Percentiles rank a stretch among this genome's conserved stretches.
Evolutionary conservation across 495 filamentous ascomycete species (phyloP).

Genomic region (Cudoniella acicularis): DNA sequence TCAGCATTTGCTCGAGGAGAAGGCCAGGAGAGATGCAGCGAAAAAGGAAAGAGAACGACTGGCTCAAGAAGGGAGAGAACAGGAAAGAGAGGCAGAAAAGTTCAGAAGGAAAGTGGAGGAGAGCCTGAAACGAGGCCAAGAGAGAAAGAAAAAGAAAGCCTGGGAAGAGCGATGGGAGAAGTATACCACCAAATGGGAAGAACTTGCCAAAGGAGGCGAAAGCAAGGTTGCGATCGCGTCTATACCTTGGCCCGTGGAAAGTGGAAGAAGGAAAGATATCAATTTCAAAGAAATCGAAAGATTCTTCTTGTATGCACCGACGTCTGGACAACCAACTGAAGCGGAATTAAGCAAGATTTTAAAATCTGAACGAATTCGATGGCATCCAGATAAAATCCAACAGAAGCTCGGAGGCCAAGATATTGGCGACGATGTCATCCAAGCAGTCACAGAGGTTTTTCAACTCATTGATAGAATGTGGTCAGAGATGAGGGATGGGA

Average conservation of each 20-base stretch:
- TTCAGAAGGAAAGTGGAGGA: constrained; percentile 34
- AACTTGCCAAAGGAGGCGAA: constrained; percentile 40
- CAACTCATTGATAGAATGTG: constrained; percentile 86
- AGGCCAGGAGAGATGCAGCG: constrained; percentile 37
- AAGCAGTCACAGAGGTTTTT: constrained; percentile 84
- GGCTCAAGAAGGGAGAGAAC: constrained; percentile 40
- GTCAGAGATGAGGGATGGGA: constrained; percentile 32
- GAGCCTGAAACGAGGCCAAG: constrained; percentile 26
- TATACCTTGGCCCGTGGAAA: constrained; percentile 78
- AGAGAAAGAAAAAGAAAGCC: constrained; percentile 19
- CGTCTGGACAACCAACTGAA: constrained; percentile 21
- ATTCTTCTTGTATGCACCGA: constrained; percentile 57
- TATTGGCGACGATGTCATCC: constrained; percentile 64
- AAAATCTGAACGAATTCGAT: constrained; percentile 83
- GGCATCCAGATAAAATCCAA: constrained; percentile 99
- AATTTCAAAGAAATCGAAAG: constrained; percentile 55
- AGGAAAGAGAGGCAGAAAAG: constrained; percentile 44
- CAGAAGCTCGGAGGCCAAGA: constrained; percentile 71
- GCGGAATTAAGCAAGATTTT: constrained; percentile 53
- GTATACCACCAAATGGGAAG: constrained; percentile 63
- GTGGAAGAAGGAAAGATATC: constrained; percentile 58
- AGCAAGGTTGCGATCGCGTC: constrained; percentile 28
- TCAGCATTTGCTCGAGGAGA: constrained; percentile 56
- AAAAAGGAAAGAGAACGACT: constrained; percentile 36
- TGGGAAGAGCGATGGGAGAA: constrained; percentile 51